phyloP scores from a whole-genome alignment of 176 grass and related monocot genomes.

The Bromus sterilis region DNA sequence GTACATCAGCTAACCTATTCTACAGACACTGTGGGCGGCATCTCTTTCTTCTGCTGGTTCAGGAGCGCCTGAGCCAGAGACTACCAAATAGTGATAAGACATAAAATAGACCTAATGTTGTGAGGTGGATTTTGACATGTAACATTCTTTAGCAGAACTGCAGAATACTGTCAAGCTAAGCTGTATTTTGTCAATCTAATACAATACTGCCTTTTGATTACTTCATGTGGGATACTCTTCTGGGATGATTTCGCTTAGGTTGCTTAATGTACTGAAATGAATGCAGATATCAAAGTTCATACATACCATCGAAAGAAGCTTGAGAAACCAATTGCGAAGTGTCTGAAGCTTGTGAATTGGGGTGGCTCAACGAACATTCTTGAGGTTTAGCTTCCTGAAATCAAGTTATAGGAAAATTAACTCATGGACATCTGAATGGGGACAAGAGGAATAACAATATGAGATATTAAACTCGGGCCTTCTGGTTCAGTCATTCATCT shows the following conservation, averaged over 20 bases:
- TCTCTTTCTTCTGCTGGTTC: slow-evolving; percentile 1
- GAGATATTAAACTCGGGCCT: neutral
- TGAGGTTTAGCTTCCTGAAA: slow-evolving; percentile 48
- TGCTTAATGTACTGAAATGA: slow-evolving; percentile 1
- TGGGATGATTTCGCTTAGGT: neutral
- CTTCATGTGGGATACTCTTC: neutral
- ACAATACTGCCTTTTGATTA: neutral
- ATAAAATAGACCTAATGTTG: neutral
- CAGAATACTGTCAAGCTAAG: neutral
- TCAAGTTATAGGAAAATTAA: slow-evolving; percentile 8
- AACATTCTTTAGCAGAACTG: neutral
- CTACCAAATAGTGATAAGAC: neutral
- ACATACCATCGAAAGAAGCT: slow-evolving; percentile 57
- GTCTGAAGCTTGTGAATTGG: slow-evolving; percentile 44
- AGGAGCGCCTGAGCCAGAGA: neutral
- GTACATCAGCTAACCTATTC: neutral
- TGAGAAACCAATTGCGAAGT: slow-evolving; percentile 58
- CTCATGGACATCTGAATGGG: neutral
- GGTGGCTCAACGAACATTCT: slow-evolving; percentile 44
- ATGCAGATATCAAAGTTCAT: slow-evolving; percentile 26
- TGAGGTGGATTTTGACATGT: slow-evolving; percentile 1
- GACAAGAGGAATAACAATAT: neutral
- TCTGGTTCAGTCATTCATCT: neutral
- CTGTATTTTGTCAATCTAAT: neutral
- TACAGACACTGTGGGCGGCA: neutral